A percentile compares a stretch with the other conserved stretches of the same genome.
Evolutionary conservation across 129 eudicot species (phyloP).

Genomic region (Flaveria trinervia): DNA sequence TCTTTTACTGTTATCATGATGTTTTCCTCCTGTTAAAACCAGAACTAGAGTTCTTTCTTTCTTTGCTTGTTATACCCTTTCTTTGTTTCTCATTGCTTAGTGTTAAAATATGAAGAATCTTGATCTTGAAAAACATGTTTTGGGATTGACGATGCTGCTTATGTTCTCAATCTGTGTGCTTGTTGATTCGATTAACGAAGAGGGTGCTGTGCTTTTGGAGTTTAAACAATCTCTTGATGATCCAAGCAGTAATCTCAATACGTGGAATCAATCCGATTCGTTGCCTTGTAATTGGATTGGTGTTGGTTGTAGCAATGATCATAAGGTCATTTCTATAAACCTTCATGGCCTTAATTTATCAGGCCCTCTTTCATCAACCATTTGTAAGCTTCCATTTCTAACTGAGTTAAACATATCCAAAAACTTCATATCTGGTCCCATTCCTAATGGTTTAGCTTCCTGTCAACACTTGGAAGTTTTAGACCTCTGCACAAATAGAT

Average conservation of each 20-base stretch:
- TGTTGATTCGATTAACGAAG: slow-evolving; percentile 66
- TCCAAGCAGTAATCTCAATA: slow-evolving; percentile 52
- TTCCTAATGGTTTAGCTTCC: slow-evolving; percentile 54
- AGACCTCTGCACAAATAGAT: slow-evolving; percentile 81
- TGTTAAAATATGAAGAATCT: slow-evolving; percentile 41
- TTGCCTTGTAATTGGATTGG: slow-evolving; percentile 80
- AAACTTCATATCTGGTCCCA: slow-evolving; percentile 74
- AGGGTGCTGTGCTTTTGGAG: slow-evolving; percentile 67
- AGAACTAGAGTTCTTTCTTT: slow-evolving; percentile 11
- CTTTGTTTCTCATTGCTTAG: slow-evolving; percentile 22
- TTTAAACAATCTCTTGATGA: slow-evolving; percentile 59
- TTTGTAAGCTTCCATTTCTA: slow-evolving; percentile 69
- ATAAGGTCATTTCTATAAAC: slow-evolving; percentile 55
- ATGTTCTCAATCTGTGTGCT: slow-evolving; percentile 32
- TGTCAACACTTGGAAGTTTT: slow-evolving; percentile 58
- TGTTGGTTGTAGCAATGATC: slow-evolving; percentile 43
- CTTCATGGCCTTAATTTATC: slow-evolving; percentile 59
- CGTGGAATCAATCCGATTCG: slow-evolving; percentile 57
- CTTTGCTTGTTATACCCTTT: slow-evolving; percentile 18
- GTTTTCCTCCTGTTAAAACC: slow-evolving; percentile 34
- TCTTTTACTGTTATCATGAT: slow-evolving; percentile 30
- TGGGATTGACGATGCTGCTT: slow-evolving; percentile 30
- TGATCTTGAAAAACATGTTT: slow-evolving; percentile 24
- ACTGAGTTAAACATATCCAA: slow-evolving; percentile 54
- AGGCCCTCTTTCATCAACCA: slow-evolving; percentile 64